phyloP scores from a whole-genome alignment of 1,139 yeast genomes.

The Zygotorulaspora mrakii region DNA sequence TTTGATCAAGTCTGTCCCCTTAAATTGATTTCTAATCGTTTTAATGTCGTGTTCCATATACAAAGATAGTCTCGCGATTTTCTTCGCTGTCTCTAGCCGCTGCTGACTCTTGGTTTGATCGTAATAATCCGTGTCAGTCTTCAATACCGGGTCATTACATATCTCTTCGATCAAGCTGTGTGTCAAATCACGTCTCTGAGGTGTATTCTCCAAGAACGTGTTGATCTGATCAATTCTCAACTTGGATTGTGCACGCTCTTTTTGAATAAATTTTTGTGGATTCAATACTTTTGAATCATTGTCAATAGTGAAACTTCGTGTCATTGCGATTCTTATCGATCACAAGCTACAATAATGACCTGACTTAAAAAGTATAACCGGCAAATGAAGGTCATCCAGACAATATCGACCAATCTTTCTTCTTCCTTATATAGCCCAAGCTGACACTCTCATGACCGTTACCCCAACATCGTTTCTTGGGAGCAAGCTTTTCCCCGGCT shows the following conservation, averaged over 20 bases:
- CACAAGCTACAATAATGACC: too few species aligned
- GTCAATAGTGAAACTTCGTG: conserved; percentile 28
- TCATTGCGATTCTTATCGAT: conserved; percentile 20
- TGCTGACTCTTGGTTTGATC: conserved; percentile 49
- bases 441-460: too few species aligned
- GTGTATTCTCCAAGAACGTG: conserved; percentile 54
- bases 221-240: conserved; percentile 49
- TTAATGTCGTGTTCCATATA: conserved; percentile 47
- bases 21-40: conserved; percentile 24
- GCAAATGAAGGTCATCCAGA: too few species aligned
- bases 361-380: too few species aligned
- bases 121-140: conserved; percentile 48
- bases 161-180: conserved; percentile 44
- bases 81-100: conserved; percentile 51
- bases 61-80: conserved; percentile 48
- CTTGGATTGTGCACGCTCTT: conserved; percentile 48
- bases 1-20: conserved; percentile 27
- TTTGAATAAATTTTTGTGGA: conserved; percentile 38
- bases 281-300: conserved; percentile 24
- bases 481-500: too few species aligned
- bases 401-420: too few species aligned
- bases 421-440: too few species aligned
- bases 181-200: conserved; percentile 48
- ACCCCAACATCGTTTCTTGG: not conserved
- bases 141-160: conserved; percentile 53